Evolutionary conservation across 805 yeast species (phyloP), one percentile per base, ranked within the genome.

Genomic region (Peterozyma xylosa): DNA sequence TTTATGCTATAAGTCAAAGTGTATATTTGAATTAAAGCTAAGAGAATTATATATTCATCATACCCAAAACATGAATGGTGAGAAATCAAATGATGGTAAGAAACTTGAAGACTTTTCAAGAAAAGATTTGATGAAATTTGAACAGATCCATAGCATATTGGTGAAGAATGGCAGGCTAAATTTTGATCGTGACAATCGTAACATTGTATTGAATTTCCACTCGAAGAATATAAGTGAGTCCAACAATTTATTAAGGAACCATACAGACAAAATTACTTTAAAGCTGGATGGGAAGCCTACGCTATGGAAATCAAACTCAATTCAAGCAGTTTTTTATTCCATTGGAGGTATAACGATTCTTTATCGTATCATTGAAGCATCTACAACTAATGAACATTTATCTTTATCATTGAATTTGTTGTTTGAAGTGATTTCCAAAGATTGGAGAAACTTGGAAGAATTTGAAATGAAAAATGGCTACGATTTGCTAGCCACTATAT

Each of bases 381-480:
- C 78, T 1, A 53, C 55, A 13, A 64, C 68, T 17, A 53, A 63
- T 6, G 54, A 54, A 1, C 53, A 59, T 1, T 50, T 77, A 9
- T 55, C 60, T 11, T 50, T 54, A 5, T 53, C 71, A 1, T 47
- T 80, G 6, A 56, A 62, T 2, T 45, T 75, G 0, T 58, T 81
- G 2, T 66, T 81, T 30, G 54, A 57, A 11, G 38, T 74, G 1
- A 55, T 81, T 10, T 57, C 64, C n/a, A 62, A 64, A 30, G 70
- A 74, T 47, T 70, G 81, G 73, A 64, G 80, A 35, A 61, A 73
- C 42, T 58, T 67, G 29, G 71, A 72, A 39, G 87, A 81, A 47
- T 74, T 82, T 54, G 86, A 80, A 50, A 64, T 70, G 14, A 63
- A 67, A 3, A 74, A 73, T 49, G 89, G 89, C 1, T 84, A 78